Conservation (phyloP, 768 basidiomycete species). For the Pleurotus cornucopiae region DNA sequence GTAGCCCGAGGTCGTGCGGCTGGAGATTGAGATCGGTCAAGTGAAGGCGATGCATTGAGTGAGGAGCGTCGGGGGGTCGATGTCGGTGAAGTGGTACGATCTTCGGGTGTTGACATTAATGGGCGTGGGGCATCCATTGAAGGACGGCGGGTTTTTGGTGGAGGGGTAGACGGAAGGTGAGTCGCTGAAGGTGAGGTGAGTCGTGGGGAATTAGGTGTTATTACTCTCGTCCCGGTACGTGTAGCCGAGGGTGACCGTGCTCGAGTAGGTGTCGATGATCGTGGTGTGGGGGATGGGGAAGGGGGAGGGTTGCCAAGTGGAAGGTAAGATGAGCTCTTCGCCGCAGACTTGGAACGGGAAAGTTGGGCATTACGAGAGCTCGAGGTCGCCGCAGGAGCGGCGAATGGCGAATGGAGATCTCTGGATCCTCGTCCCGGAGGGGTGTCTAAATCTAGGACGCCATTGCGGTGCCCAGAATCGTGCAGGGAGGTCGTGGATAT, state of each 20-base stretch:
- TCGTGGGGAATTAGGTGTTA: slow-evolving; percentile 39
- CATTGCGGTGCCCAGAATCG: neutral
- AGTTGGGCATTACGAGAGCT: slow-evolving; percentile 28
- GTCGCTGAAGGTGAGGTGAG: slow-evolving; percentile 46
- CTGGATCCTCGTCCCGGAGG: slow-evolving; percentile 26
- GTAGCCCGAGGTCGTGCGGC: slow-evolving; percentile 40
- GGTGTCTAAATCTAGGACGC: slow-evolving; percentile 15
- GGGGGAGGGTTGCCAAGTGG: slow-evolving; percentile 31
- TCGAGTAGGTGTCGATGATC: slow-evolving; percentile 23
- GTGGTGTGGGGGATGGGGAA: slow-evolving; percentile 31
- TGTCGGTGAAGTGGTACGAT: slow-evolving; percentile 23
- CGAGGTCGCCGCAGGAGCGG: slow-evolving; percentile 42
- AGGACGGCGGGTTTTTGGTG: slow-evolving; percentile 9
- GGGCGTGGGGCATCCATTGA: slow-evolving; percentile 9
- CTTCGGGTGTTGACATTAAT: slow-evolving; percentile 20
- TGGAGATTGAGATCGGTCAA: slow-evolving; percentile 26
- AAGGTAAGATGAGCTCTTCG: slow-evolving; percentile 37
- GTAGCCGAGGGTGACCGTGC: slow-evolving; percentile 35
- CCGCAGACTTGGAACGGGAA: slow-evolving; percentile 23
- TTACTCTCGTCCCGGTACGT: slow-evolving; percentile 25
- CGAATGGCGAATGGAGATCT: slow-evolving; percentile 41
- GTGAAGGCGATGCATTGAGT: slow-evolving; percentile 17
- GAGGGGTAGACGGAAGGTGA: slow-evolving; percentile 37
- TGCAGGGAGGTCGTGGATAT: slow-evolving; percentile 19
- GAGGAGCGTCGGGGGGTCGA: slow-evolving; percentile 29